phyloP scores from a whole-genome alignment of 176 grass and related monocot species.

The Carex cristatella region DNA sequence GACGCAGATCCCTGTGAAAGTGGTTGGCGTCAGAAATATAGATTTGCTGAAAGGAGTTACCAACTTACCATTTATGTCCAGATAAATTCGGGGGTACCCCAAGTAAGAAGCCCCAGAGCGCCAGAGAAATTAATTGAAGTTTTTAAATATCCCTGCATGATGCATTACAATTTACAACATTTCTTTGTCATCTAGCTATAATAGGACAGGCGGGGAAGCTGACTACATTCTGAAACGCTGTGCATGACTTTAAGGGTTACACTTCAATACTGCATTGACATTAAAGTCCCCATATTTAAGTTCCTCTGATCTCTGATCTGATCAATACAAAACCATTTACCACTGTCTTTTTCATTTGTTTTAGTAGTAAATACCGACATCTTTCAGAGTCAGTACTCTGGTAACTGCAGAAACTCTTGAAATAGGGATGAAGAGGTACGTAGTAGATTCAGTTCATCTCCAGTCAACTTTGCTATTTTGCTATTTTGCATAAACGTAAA shows the following conservation, averaged over 20 bases:
- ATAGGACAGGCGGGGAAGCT: background rate
- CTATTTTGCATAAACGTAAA: too few relatives aligned
- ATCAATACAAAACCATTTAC: background rate
- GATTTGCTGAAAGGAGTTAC: background rate
- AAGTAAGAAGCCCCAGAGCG: background rate
- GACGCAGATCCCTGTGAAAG: too few relatives aligned
- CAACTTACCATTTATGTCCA: background rate
- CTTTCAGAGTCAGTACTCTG: background rate
- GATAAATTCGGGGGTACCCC: background rate
- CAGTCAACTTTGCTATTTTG: background rate
- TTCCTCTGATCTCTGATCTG: background rate
- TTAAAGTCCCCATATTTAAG: background rate
- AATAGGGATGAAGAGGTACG: background rate
- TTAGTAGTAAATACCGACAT: background rate
- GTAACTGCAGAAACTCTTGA: background rate
- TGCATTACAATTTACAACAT: background rate
- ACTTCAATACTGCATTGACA: slow-evolving; percentile 6
- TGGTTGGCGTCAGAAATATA: background rate
- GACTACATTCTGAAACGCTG: background rate
- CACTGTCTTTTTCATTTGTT: background rate
- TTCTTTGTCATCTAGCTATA: background rate
- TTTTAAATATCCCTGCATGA: background rate
- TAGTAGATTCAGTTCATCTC: background rate
- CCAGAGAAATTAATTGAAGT: background rate
- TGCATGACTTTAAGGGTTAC: background rate